Evolutionary conservation across 2,329 filamentous ascomycete species (phyloP).

Genomic region (Microthyrium microscopicum): DNA sequence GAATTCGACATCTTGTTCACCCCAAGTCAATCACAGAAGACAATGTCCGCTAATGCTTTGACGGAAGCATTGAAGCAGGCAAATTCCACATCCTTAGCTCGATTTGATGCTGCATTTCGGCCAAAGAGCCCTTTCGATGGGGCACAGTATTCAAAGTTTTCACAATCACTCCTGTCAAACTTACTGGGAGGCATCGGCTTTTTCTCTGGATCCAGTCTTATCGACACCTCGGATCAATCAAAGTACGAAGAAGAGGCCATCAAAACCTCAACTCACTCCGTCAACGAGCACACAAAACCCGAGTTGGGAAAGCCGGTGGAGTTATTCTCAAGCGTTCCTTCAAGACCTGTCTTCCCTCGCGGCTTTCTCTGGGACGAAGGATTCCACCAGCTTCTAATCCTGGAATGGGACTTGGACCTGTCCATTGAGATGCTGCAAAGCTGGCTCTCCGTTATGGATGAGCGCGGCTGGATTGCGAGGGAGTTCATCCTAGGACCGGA

Average conservation of each 20-base stretch:
- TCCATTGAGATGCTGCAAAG: slow-evolving; percentile 75
- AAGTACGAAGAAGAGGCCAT: slow-evolving; percentile 94
- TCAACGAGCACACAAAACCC: slow-evolving; percentile 54
- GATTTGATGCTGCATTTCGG: slow-evolving; percentile 56
- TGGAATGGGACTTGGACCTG: slow-evolving; percentile 88
- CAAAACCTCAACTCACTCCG: slow-evolving; percentile 87
- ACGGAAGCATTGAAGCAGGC: slow-evolving; percentile 51
- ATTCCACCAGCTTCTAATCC: slow-evolving; percentile 79
- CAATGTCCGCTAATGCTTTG: slow-evolving; percentile 37
- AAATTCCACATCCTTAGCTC: slow-evolving; percentile 52
- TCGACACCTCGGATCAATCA: slow-evolving; percentile 78
- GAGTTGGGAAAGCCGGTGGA: slow-evolving; percentile 69
- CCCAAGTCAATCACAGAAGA: slow-evolving; percentile 28
- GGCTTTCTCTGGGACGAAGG: slow-evolving; percentile 98
- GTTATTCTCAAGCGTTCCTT: slow-evolving; percentile 82
- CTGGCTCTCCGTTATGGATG: slow-evolving; percentile 93
- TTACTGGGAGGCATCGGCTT: slow-evolving; percentile 87
- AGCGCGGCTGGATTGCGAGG: slow-evolving; percentile 91
- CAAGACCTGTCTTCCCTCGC: slow-evolving; percentile 85
- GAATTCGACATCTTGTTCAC: slow-evolving; percentile 84
- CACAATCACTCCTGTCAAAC: slow-evolving; percentile 85
- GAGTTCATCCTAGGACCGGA: slow-evolving; percentile 89
- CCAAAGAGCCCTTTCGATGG: slow-evolving; percentile 61
- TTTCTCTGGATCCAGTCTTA: slow-evolving; percentile 75
- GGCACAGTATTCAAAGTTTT: slow-evolving; percentile 60